Conservation (phyloP, 1,139 yeast species). For the Suhomyces wounanorum region DNA sequence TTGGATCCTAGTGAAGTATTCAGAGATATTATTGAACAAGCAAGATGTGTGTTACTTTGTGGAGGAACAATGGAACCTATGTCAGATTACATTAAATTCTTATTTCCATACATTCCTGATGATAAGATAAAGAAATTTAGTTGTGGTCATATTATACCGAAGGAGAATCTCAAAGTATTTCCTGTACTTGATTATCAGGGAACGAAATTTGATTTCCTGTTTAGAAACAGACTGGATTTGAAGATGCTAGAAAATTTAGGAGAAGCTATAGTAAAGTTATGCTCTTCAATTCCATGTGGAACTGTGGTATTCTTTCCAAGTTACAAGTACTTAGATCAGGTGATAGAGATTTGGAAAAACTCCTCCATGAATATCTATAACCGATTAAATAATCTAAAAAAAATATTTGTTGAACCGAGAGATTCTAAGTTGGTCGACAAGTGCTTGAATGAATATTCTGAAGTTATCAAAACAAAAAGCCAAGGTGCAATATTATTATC, state of each 20-base stretch:
- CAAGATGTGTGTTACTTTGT: constrained; percentile 75
- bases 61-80: constrained; percentile 98
- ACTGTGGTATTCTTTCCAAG: constrained; percentile 85
- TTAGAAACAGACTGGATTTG: constrained; percentile 54
- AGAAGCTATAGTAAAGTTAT: constrained; percentile 42
- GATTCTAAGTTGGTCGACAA: constrained; percentile 43
- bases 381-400: constrained; percentile 40
- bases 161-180: constrained; percentile 62
- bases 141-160: constrained; percentile 87
- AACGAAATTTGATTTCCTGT: constrained; percentile 63
- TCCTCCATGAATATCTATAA: constrained; percentile 26
- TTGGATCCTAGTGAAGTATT: constrained; percentile 80
- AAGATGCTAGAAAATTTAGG: constrained; percentile 58
- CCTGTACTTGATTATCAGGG: constrained; percentile 39
- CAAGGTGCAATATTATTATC: constrained; percentile 73
- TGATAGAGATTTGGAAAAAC: constrained; percentile 54
- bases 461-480: constrained; percentile 23
- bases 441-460: constrained; percentile 54
- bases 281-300: constrained; percentile 65
- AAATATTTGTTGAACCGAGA: constrained; percentile 59
- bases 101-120: constrained; percentile 59
- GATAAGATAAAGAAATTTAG: constrained; percentile 55
- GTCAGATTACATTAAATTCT: constrained; percentile 60
- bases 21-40: constrained; percentile 61
- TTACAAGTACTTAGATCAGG: constrained; percentile 64